Evolutionary conservation across 2,329 filamentous ascomycete species (phyloP), one percentile per base, ranked within the genome.

Genomic region (Volutella citrinella): DNA sequence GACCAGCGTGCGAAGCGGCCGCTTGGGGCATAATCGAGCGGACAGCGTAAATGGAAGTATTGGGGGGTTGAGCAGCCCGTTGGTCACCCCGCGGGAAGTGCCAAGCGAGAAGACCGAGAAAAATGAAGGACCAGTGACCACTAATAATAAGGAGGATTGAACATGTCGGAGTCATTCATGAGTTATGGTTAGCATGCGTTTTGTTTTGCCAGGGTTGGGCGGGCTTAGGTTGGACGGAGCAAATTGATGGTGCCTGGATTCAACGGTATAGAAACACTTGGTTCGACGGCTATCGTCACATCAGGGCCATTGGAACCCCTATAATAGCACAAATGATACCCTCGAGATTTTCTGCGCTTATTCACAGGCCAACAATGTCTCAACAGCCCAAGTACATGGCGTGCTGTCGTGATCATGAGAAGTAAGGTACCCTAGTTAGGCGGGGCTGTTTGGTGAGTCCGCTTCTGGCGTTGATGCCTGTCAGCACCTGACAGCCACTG

Each of bases 11-110:
- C 76, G 87, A 34, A 95, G 87, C 57, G 87, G 86, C 0, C 65
- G 84, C 2, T 59, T 87, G 4, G 85, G 87, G 1, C 90, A 95
- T 58, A 79, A 77, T 3, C 76, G 87, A 42, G 83, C 87, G 30
- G 88, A 95, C 57, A 95, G 89, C 61, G 78, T 91, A 34, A 84
- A 72, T 42, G 84, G 86, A 17, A 91, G 85, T 59, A 82, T 89
- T 44, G 77, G 73, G 7, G 76, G 74, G 8, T 54, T 74, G 12
- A 68, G 72, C 19, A 84, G 79, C 46, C 80, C 82, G 11, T 61
- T 89, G 22, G 74, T 75, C 4, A 84, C 77, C 32, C 72, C 75
- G 23, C 57, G 67, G 34, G 72, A 74, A 45, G 56, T 65, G 18
- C 54, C 57, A 8, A 59, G 61, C 13, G 63, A 67, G 43, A 64